phyloP scores from a whole-genome alignment of 495 filamentous ascomycete genomes.

The Tirmania nivea region DNA sequence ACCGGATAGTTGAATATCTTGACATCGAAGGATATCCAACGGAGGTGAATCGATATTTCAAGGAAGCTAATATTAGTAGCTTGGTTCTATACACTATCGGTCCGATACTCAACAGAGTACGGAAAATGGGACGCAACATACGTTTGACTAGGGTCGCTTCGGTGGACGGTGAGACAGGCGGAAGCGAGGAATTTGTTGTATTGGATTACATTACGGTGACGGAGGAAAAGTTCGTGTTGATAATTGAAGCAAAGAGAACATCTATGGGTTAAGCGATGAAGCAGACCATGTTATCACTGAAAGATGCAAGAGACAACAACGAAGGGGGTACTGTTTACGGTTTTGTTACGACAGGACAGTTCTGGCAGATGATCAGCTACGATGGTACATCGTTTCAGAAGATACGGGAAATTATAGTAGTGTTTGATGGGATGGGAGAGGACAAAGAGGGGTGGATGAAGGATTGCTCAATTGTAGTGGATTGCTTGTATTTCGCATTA shows the following conservation, averaged over 20 bases:
- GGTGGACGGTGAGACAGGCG: not conserved
- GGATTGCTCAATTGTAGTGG: not conserved
- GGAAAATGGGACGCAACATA: not conserved
- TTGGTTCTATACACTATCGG: not conserved
- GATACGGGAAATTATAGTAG: not conserved
- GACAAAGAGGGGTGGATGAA: constrained; percentile 1
- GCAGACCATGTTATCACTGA: constrained; percentile 1
- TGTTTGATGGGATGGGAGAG: not conserved
- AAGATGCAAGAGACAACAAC: constrained; percentile 4
- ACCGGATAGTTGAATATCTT: too few relatives aligned
- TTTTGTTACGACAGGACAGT: constrained; percentile 1
- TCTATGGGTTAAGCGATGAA: constrained; percentile 2
- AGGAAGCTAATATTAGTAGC: too few relatives aligned
- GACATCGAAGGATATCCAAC: too few relatives aligned
- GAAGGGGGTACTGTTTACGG: not conserved
- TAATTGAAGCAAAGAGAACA: constrained; percentile 2
- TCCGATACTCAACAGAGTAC: constrained; percentile 4
- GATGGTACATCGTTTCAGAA: not conserved
- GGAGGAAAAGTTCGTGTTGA: not conserved
- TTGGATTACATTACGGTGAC: constrained; percentile 3
- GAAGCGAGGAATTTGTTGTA: not conserved
- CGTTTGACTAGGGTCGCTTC: constrained; percentile 1
- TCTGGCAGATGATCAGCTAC: constrained; percentile 2
- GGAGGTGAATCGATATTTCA: too few relatives aligned
- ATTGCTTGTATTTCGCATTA: not conserved